Conservation (phyloP, 2,329 filamentous ascomycete species). For the Calonectria pseudoreteaudii region DNA sequence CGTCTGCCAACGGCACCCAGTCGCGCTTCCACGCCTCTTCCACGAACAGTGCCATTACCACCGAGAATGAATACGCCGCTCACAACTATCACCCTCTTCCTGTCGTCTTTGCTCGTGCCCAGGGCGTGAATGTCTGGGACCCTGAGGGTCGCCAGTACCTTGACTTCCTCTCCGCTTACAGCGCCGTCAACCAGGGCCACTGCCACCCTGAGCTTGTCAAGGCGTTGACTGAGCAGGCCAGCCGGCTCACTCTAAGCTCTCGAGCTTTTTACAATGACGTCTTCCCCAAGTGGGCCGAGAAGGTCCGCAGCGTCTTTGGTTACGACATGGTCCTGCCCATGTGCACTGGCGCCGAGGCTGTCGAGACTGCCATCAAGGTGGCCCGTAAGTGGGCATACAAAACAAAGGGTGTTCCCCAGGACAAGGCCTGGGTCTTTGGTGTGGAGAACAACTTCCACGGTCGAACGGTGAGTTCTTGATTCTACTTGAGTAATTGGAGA, state of each 20-base stretch:
- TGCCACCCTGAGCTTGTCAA: slow-evolving; percentile 97
- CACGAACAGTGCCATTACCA: slow-evolving; percentile 80
- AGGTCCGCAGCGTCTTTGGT: slow-evolving; percentile 87
- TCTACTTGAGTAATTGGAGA: not conserved
- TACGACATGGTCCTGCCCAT: slow-evolving; percentile 99
- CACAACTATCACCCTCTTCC: slow-evolving; percentile 99
- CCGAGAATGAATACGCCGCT: slow-evolving; percentile 87
- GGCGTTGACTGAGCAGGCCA: slow-evolving; percentile 88
- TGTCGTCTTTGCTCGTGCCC: slow-evolving; percentile 88
- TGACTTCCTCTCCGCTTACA: slow-evolving; percentile 98
- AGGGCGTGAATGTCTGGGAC: slow-evolving; percentile 93
- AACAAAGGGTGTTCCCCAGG: slow-evolving; percentile 29
- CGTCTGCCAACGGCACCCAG: slow-evolving; percentile 41
- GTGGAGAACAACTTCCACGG: slow-evolving; percentile 96
- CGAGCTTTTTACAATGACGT: slow-evolving; percentile 99
- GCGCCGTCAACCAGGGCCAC: slow-evolving; percentile 97
- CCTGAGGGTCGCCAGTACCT: slow-evolving; percentile 96
- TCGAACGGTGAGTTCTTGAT: slow-evolving; percentile 76
- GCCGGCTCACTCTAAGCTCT: slow-evolving; percentile 89
- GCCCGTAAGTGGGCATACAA: slow-evolving; percentile 37
- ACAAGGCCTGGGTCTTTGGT: slow-evolving; percentile 64
- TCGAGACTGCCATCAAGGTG: slow-evolving; percentile 35
- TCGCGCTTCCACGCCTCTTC: slow-evolving; percentile 79
- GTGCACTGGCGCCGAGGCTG: slow-evolving; percentile 93
- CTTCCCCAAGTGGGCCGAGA: slow-evolving; percentile 94